Base-by-base conservation (phyloP, 768 basidiomycete species). In the Russula virescens region DNA sequence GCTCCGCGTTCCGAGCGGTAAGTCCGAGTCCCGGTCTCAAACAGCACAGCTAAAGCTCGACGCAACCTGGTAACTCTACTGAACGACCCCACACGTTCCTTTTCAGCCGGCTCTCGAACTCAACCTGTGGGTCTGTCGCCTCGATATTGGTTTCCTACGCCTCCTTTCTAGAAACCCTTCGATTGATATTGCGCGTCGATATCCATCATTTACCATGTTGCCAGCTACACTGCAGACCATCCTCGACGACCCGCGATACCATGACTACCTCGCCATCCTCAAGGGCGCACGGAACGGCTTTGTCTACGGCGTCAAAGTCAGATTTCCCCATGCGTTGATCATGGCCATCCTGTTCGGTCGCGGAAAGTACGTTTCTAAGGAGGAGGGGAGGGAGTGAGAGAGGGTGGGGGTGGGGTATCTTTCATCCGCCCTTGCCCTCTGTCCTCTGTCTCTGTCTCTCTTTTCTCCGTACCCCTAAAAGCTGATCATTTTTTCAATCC, bases 341-440 rank as follows among this genome's bases (percentile, higher is more conserved):
- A 98, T 98, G 95, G 89, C 94, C 25, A 83, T 97, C 63, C 78
- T 98, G 46, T 98, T 98, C 70, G 93, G 94, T 35, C 83, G 88
- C 52, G 94, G 94, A 77, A 84, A 90, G 93, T 97, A 68, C 73
- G 92, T 83, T 28, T 64, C 64, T 40, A 43, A 46, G n/a, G n/a
- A n/a, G n/a, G n/a, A n/a, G n/a, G n/a, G n/a, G n/a, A n/a, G n/a
- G n/a, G n/a, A n/a, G n/a, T n/a, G n/a, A n/a, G n/a, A n/a, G n/a
- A n/a, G n/a, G n/a, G n/a, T n/a, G n/a, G n/a, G n/a, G n/a, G n/a
- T n/a, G n/a, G n/a, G 52, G 38, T 9, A 1, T 3, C 11, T 45
- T 42, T 25, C 38, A 5, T 34, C 31, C 21, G 11, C 31, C 45
- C 28, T 45, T 21, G 23, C 43, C 18, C 31, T n/a, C 47, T 45